phyloP scores from a whole-genome alignment of 2,329 filamentous ascomycete genomes.

The Fusarium albosuccineum region DNA sequence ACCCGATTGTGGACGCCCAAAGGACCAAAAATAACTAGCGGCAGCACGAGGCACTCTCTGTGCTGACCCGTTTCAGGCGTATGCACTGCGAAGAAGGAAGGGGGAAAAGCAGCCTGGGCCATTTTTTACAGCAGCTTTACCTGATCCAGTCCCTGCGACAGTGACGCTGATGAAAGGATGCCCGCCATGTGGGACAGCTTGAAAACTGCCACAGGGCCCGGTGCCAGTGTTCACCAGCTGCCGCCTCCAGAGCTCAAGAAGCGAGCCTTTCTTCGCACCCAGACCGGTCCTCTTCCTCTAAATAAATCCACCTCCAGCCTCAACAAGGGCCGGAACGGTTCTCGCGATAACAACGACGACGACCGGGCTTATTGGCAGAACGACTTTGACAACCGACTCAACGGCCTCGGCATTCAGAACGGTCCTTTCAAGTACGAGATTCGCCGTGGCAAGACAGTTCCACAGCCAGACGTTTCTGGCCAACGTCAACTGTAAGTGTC shows the following conservation, averaged over 20 bases:
- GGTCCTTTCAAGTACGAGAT: constrained; percentile 49
- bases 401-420: constrained; percentile 48
- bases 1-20: constrained; percentile 18
- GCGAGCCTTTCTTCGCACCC: constrained; percentile 43
- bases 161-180: constrained; percentile 37
- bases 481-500: constrained; percentile 49
- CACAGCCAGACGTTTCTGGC: constrained; percentile 37
- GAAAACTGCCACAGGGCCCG: constrained; percentile 42
- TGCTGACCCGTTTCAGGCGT: constrained; percentile 11
- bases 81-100: constrained; percentile 2
- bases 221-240: constrained; percentile 35
- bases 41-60: constrained; percentile 30
- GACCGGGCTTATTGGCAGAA: constrained; percentile 37
- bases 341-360: constrained; percentile 27
- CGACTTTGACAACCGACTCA: constrained; percentile 47
- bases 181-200: constrained; percentile 46
- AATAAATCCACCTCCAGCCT: constrained; percentile 31
- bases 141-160: constrained; percentile 19
- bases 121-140: constrained; percentile 11
- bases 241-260: constrained; percentile 46
- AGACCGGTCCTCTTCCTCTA: constrained; percentile 29
- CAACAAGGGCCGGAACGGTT: constrained; percentile 30
- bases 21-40: constrained; percentile 43
- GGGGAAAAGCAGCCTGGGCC: neutral
- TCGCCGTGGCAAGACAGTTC: constrained; percentile 51